phyloP scores from a whole-genome alignment of 2,329 filamentous ascomycete species.

The Aspergillus fumigatus region DNA sequence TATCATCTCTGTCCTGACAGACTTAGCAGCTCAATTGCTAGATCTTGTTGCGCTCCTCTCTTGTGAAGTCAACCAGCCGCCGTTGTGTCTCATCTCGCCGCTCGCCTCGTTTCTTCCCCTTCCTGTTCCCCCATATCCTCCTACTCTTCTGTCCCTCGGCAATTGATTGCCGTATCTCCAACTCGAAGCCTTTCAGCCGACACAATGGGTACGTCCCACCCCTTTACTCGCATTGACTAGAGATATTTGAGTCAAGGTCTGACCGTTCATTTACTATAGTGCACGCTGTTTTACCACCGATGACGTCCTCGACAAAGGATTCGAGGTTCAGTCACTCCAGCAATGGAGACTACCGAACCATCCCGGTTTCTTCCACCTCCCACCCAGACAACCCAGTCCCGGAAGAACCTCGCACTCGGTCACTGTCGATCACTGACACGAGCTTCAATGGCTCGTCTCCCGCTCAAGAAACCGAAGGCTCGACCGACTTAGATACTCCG shows the following conservation, averaged over 20 bases:
- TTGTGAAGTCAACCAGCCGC: background rate
- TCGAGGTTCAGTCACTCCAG: constrained; percentile 19
- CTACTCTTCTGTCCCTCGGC: background rate
- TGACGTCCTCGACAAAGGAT: constrained; percentile 22
- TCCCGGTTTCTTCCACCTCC: constrained; percentile 39
- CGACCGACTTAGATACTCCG: constrained; percentile 34
- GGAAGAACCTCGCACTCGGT: constrained; percentile 41
- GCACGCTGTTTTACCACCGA: constrained; percentile 25
- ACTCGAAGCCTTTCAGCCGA: background rate
- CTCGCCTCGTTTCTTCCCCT: background rate
- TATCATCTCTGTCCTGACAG: background rate
- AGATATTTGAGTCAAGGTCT: background rate
- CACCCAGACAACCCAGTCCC: constrained; percentile 47
- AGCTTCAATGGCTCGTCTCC: constrained; percentile 25
- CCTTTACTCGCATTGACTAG: background rate
- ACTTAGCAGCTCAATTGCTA: background rate
- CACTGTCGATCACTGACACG: constrained; percentile 32
- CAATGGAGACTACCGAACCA: constrained; percentile 23
- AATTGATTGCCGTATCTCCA: constrained; percentile 1
- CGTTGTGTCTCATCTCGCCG: background rate
- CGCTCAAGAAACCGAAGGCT: constrained; percentile 31
- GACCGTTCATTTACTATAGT: constrained; percentile 17
- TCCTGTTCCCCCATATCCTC: background rate
- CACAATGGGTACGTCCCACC: constrained; percentile 17
- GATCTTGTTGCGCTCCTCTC: background rate